Evolutionary conservation across 148 eudicot genomes (phyloP), one percentile per base, ranked within the genome.

Genomic region (Arbutus unedo): DNA sequence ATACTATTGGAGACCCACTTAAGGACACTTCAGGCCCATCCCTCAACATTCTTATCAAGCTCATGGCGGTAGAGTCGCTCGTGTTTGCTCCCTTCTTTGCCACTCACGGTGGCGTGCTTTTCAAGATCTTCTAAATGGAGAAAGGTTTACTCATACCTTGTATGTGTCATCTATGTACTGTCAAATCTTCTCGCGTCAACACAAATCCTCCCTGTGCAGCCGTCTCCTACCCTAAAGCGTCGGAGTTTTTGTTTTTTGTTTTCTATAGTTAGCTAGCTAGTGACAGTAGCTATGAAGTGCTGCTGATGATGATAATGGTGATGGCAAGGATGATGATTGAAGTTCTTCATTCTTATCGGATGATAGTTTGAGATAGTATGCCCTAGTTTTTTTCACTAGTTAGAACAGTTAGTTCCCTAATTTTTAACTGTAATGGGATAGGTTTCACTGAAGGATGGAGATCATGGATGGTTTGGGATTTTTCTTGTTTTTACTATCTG

Each of bases 41-140:
- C 2, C 90, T 93, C 79, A 93, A 93, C 91, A 93, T 93, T 77
- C 87, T 94, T 66, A 92, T 94, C 89, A 94, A 94, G 86, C 94
- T 92, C 68, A 92, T 94, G 96, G 98, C 98, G 0, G 98, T 91
- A 0, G 96, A 94, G 81, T 92, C 96, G 1, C 93, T 92, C 3
- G 98, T 92, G 25, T 93, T 92, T 70, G 98, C 98, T 82, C 98
- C 98, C 45, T 94, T 94, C 89, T 94, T 92, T 21, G 96, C 98
- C 62, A 87, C 76, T 45, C 76, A 74, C 4, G 77, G 77, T 47
- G 77, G 77, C 77, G 14, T 74, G 54, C 54, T 74, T 45, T 74
- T 74, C 31, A 74, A 74, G 77, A 74, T 74, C 54, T 74, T 74
- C 54, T 74, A 21, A 25, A 41, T 3, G 60, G 78, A 49, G 51